Base-by-base conservation (phyloP, 768 basidiomycete genomes). In the Serendipita vermifera region DNA sequence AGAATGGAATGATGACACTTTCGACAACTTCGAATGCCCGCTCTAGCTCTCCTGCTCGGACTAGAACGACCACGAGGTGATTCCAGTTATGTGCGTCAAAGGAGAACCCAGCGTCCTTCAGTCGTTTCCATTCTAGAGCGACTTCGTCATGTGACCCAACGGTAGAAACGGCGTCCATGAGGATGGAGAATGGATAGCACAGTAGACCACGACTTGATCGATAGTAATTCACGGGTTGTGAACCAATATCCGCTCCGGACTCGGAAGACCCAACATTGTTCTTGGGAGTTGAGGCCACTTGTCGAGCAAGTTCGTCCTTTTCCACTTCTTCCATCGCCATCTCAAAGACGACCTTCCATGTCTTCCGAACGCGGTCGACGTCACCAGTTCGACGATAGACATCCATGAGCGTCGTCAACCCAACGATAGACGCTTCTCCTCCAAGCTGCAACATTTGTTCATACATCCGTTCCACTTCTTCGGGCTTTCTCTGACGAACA, bases 51-150 rank as follows among this genome's bases (percentile, higher is more conserved):
- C 87, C 88, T 0, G 85, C 87, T 29, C 86, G 81, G 35, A 90
- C 73, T 22, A 93, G 75, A 13, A 82, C 84, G 7, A 84, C 73
- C 24, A 75, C 76, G 26, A 96, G 75, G 62, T 87, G 81, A 63
- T 94, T 96, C 87, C 90, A 98, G 66, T 96, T 97, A 62, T 85
- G 81, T 11, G 85, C 77, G 65, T 93, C 88, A 66, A 91, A 89
- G 11, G 73, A 73, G 62, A 93, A 85, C 1, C 87, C 87, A 7
- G 72, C 67, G 9, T 67, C 60, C 58, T 77, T 76, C 53, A 87
- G 75, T 29, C 71, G 65, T n/a, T 72, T 70, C 92, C 94, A 97
- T 0, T 76, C 72, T 2, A 65, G 63, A 14, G 81, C 76, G 40
- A 93, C 75, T 58, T 81, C 77, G 5, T 64, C 59, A 61, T 91